phyloP scores from a whole-genome alignment of 1,139 yeast genomes.

The Blastobotrys persicus region DNA sequence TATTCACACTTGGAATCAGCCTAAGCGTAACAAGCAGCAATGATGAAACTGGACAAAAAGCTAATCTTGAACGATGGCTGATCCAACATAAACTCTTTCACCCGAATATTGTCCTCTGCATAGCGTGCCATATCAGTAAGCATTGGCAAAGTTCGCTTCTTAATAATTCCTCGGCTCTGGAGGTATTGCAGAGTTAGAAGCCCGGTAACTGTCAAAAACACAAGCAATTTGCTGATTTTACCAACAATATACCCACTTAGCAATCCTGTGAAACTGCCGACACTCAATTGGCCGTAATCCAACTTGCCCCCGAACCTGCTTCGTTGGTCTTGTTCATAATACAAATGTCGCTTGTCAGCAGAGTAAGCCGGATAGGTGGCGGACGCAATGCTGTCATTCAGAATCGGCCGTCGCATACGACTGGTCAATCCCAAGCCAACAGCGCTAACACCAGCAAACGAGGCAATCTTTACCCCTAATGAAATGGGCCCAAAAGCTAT shows the following conservation, averaged over 20 bases:
- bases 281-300: conserved; percentile 63
- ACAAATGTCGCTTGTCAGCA: conserved; percentile 10
- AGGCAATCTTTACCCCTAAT: conserved; percentile 2
- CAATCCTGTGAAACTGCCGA: conserved; percentile 67
- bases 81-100: conserved; percentile 54
- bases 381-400: conserved; percentile 5
- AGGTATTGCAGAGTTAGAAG: conserved; percentile 57
- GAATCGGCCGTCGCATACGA: conserved; percentile 10
- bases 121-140: conserved; percentile 47
- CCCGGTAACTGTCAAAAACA: conserved; percentile 50
- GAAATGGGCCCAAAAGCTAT: background rate
- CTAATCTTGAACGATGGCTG: conserved; percentile 65
- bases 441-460: background rate
- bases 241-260: conserved; percentile 63
- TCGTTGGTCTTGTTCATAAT: conserved; percentile 1
- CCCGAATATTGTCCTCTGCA: conserved; percentile 48
- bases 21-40: conserved; percentile 59
- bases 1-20: too few species aligned
- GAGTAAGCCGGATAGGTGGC: conserved; percentile 3
- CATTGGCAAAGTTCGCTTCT: conserved; percentile 42
- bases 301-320: conserved; percentile 43
- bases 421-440: conserved; percentile 4
- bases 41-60: conserved; percentile 55
- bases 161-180: conserved; percentile 55
- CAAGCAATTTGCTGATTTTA: conserved; percentile 59